Conservation (phyloP, 1,284 basidiomycete genomes). For the Trichosporon ovoides region DNA sequence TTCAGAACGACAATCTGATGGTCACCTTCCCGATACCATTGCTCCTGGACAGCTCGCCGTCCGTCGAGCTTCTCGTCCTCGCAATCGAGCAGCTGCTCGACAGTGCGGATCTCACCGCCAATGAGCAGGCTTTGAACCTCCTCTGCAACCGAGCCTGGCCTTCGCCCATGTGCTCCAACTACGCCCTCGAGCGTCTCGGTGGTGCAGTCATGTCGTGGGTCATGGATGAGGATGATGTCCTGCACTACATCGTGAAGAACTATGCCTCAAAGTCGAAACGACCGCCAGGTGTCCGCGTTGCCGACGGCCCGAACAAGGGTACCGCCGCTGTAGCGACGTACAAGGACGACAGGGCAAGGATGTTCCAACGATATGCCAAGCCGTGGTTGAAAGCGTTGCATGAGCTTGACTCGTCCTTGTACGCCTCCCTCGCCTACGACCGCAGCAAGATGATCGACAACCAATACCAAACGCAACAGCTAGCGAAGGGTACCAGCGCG, state of each 20-base stretch:
- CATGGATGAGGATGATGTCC: conserved; percentile 52
- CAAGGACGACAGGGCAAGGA: conserved; percentile 59
- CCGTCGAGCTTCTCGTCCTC: conserved; percentile 65
- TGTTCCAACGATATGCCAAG: conserved; percentile 56
- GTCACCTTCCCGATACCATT: conserved; percentile 60
- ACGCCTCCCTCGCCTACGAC: conserved; percentile 39
- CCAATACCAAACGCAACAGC: conserved; percentile 9
- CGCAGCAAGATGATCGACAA: conserved; percentile 24
- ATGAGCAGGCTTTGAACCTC: conserved; percentile 65
- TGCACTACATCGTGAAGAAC: conserved; percentile 34
- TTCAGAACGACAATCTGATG: background rate
- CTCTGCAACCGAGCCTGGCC: conserved; percentile 65
- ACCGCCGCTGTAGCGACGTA: conserved; percentile 50
- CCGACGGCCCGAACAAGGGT: conserved; percentile 53
- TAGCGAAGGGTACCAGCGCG: conserved; percentile 15
- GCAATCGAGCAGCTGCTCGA: conserved; percentile 65
- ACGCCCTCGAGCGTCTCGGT: conserved; percentile 51
- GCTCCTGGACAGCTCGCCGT: conserved; percentile 62
- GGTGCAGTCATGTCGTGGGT: conserved; percentile 52
- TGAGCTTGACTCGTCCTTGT: conserved; percentile 55
- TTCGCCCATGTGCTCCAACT: conserved; percentile 63
- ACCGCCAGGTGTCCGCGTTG: conserved; percentile 61
- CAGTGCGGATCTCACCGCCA: conserved; percentile 64
- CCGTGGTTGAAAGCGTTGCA: conserved; percentile 64
- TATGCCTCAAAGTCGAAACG: conserved; percentile 34